A percentile compares a stretch with the other conserved stretches of the same genome.
phyloP scores from a whole-genome alignment of 192 early-diverging fungal genomes.

The Lobosporangium transversale region DNA sequence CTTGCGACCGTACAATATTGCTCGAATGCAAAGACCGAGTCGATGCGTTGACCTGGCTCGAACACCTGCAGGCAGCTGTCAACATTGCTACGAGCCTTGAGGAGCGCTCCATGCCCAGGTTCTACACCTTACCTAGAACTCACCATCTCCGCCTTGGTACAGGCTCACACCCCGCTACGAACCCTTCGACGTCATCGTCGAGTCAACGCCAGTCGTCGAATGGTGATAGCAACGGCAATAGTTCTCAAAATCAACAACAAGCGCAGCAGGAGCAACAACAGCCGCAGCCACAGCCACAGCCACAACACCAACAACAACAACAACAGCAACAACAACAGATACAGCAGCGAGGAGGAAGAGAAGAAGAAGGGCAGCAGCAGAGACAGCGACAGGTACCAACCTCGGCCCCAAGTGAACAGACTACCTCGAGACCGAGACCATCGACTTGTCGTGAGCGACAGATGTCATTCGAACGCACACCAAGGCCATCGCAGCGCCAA shows the following conservation, averaged over 20 bases:
- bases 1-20: slow-evolving; percentile 55
- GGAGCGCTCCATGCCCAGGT: slow-evolving; percentile 57
- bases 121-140: slow-evolving; percentile 53
- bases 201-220: slow-evolving; percentile 8
- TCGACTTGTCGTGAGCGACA: slow-evolving; percentile 4
- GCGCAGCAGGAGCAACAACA: background rate
- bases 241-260: background rate
- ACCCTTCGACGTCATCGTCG: background rate
- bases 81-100: slow-evolving; percentile 62
- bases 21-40: slow-evolving; percentile 50
- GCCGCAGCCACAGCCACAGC: slow-evolving; percentile 10
- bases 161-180: background rate
- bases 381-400: slow-evolving; percentile 5
- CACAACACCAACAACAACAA: slow-evolving; percentile 1
- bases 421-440: slow-evolving; percentile 1
- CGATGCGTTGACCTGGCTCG: slow-evolving; percentile 55
- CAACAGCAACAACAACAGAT: background rate
- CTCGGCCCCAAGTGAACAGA: background rate
- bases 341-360: background rate
- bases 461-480: slow-evolving; percentile 4
- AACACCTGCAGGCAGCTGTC: slow-evolving; percentile 57
- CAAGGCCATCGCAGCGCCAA: slow-evolving; percentile 1
- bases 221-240: background rate
- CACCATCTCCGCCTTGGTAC: slow-evolving; percentile 2
- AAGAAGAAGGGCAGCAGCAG: background rate